A percentile compares a stretch with the other conserved stretches of the same genome.
These are phyloP conservation scores for Dothidotthia symphoricarpi DNA, from an alignment of 2,329 filamentous ascomycete genomes.

Conservation along the genomic window DNA sequence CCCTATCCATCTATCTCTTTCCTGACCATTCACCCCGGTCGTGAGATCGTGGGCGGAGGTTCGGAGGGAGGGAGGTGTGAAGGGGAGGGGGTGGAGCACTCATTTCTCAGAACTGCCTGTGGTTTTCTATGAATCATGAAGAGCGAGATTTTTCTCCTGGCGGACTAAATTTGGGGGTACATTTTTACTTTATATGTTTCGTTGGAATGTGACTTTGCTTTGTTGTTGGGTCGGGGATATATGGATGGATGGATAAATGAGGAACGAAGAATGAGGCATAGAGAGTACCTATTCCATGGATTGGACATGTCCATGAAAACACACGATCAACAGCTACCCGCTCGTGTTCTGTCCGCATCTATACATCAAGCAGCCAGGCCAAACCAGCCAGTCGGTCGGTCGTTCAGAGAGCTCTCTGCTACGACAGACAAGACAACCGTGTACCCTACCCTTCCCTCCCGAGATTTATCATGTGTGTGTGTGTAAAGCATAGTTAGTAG, in stretches of 20 bases:
- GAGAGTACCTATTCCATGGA: too few species aligned
- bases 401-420: too few species aligned
- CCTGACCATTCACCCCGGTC: background rate
- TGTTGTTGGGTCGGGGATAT: background rate
- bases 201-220: background rate
- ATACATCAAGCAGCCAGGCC: too few species aligned
- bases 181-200: constrained; percentile 5
- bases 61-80: constrained; percentile 17
- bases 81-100: constrained; percentile 18
- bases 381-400: too few species aligned
- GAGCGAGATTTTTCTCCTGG: constrained; percentile 35
- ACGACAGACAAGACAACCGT: too few species aligned
- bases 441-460: too few species aligned
- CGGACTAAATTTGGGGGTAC: constrained; percentile 38
- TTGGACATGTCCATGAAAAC: too few species aligned
- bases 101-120: constrained; percentile 36
- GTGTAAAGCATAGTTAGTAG: too few species aligned
- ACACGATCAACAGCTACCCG: too few species aligned
- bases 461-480: too few species aligned
- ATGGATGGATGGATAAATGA: background rate
- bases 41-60: constrained; percentile 3
- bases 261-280: too few species aligned
- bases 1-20: background rate
- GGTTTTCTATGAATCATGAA: background rate
- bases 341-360: too few species aligned